Evolutionary conservation across 257 asterid genomes (phyloP).

Genomic region (Solanum clarkiae): DNA sequence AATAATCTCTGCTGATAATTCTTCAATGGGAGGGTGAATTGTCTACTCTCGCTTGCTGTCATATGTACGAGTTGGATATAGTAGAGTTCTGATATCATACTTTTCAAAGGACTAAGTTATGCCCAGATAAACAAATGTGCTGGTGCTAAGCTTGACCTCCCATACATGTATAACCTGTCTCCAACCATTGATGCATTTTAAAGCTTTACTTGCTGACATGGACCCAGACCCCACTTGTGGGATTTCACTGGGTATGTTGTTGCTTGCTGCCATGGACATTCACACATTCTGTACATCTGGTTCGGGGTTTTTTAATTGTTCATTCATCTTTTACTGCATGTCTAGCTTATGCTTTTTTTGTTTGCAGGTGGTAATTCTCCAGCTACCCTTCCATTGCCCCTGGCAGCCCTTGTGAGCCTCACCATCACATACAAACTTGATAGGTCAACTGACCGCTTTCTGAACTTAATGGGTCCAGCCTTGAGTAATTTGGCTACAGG

Average conservation of each 20-base stretch:
- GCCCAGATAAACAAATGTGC: neutral
- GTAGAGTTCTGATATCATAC: neutral
- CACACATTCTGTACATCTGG: neutral
- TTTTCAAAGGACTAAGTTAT: neutral
- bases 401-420: slow-evolving; percentile 91
- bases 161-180: neutral
- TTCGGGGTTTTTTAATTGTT: neutral
- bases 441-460: slow-evolving; percentile 42
- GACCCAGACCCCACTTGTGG: neutral
- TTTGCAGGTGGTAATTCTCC: slow-evolving; percentile 60
- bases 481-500: slow-evolving; percentile 58
- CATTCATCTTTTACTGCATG: neutral
- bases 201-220: neutral
- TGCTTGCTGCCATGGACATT: neutral
- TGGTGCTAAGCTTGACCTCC: neutral
- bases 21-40: neutral
- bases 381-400: slow-evolving; percentile 74
- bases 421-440: slow-evolving; percentile 87
- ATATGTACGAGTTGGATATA: neutral
- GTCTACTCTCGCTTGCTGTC: neutral
- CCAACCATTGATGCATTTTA: neutral
- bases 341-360: neutral
- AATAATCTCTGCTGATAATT: neutral
- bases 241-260: no score
- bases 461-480: slow-evolving; percentile 63